Percentiles rank a stretch among this genome's conserved stretches.
Conservation (phyloP, 192 early-diverging fungal genomes). For the Cetraspora pellucida region DNA sequence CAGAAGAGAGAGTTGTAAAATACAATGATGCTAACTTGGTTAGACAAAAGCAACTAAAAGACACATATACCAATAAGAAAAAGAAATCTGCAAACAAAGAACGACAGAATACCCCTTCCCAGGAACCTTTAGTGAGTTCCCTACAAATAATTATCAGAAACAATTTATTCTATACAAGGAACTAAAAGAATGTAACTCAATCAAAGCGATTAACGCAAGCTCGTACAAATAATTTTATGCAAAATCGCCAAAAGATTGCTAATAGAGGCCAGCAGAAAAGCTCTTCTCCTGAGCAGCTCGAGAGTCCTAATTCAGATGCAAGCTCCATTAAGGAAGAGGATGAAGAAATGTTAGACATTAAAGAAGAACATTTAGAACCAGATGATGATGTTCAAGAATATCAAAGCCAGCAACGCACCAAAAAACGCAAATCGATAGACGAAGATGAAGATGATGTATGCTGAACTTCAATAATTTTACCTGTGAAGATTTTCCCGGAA, state of each 20-base stretch:
- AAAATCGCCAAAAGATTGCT: background rate
- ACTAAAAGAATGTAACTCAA: background rate
- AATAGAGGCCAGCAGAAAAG: background rate
- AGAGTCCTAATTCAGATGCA: background rate
- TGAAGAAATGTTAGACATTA: background rate
- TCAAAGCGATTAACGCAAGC: background rate
- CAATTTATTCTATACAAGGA: background rate
- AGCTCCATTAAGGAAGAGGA: background rate
- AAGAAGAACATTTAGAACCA: background rate
- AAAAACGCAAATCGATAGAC: background rate
- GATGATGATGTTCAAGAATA: background rate
- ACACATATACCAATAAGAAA: conserved; percentile 46
- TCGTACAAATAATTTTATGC: background rate
- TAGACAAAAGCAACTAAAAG: conserved; percentile 74
- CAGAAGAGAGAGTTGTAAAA: conserved; percentile 83
- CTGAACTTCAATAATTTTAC: background rate
- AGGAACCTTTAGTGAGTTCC: no score
- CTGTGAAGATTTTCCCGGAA: background rate
- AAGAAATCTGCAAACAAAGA: background rate
- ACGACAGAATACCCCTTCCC: background rate
- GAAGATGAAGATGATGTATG: conserved; percentile 14
- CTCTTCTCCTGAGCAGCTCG: background rate
- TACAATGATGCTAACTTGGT: conserved; percentile 82
- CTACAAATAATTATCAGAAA: background rate
- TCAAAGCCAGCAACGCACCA: background rate